Evolutionary conservation across 768 basidiomycete genomes (phyloP), one percentile per base, ranked within the genome.

Genomic region (Podaxis sp.): DNA sequence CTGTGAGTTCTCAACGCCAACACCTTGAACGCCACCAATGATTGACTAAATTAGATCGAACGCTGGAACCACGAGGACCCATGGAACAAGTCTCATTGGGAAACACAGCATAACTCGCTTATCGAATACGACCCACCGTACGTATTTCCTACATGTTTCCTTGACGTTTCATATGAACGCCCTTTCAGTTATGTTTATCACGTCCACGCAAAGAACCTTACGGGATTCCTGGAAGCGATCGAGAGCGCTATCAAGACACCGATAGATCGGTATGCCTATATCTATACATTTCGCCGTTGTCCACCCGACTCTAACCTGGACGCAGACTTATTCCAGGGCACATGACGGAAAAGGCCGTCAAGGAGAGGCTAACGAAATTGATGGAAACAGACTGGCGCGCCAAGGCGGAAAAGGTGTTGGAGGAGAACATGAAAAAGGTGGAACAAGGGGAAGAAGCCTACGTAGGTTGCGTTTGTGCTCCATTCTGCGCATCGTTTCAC

Each of bases 301-400:
- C 4, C 26, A 28, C 36, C 36, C 41, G 37, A 17, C 11, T 52
- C 22, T n/a, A 2, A 4, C 7, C n/a, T 62, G 2, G 12, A 13
- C 17, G 20, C 44, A 70, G 70, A 56, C 75, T 72, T 60, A 72
- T 77, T 7, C 71, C 72, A 17, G 65, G 68, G 0, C 67, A 71
- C 55, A 76, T 77, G 76, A 71, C 65, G 22, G 70, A 72, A 56
- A 46, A 59, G 4, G 65, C 73, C 13, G 68, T 72, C 44, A 68
- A 70, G 50, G 57, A 66, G 6, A 69, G 75, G 3, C 46, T 77
- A 15, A 52, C 38, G 28, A 60, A 56, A 0, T 65, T 76, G 13
- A 68, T 76, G 66, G 70, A 73, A 52, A 70, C 64, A 4, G 72
- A 77, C 60, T 77, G 76, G 76, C 66, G 63, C 33, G 33, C 63